Conservation (phyloP, 495 filamentous ascomycete species). For the Ramalina intermedia region DNA sequence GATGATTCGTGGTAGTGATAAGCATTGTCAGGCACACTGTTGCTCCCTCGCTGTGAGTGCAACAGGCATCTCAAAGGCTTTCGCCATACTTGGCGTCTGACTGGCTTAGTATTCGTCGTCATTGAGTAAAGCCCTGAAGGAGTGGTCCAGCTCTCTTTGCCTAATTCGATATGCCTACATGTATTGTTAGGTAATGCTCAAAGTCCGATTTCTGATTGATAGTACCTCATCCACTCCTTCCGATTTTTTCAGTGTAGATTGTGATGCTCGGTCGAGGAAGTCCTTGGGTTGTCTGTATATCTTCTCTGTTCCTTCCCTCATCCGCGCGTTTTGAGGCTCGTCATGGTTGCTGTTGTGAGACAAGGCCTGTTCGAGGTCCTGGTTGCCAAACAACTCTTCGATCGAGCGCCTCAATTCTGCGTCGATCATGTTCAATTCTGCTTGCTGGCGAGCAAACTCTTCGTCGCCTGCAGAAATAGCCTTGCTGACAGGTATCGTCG, state of each 20-base stretch:
- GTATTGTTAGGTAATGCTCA: background rate
- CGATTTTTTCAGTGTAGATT: constrained; percentile 4
- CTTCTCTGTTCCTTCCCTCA: constrained; percentile 4
- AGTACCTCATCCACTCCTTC: constrained; percentile 12
- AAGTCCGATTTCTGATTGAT: background rate
- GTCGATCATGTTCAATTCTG: constrained; percentile 12
- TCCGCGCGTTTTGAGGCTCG: background rate
- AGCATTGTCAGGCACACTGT: too few species aligned
- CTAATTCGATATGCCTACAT: constrained; percentile 4
- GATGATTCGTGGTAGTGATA: too few species aligned
- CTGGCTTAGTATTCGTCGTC: constrained; percentile 7
- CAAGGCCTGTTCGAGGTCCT: background rate
- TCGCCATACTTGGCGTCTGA: too few species aligned
- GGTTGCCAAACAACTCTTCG: constrained; percentile 5
- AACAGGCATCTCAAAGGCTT: too few species aligned
- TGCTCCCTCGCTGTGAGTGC: too few species aligned
- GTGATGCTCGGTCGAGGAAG: background rate
- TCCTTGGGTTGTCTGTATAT: constrained; percentile 2
- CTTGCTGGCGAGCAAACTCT: constrained; percentile 5
- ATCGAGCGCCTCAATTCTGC: constrained; percentile 2
- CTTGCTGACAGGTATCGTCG: constrained; percentile 14
- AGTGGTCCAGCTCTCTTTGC: constrained; percentile 4
- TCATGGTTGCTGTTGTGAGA: background rate
- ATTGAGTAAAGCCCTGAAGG: constrained; percentile 3
- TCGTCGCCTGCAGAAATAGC: constrained; percentile 7